These are phyloP conservation scores for Psilocybe tampanensis DNA, from an alignment of 768 basidiomycete genomes.

Conservation along the genomic window DNA sequence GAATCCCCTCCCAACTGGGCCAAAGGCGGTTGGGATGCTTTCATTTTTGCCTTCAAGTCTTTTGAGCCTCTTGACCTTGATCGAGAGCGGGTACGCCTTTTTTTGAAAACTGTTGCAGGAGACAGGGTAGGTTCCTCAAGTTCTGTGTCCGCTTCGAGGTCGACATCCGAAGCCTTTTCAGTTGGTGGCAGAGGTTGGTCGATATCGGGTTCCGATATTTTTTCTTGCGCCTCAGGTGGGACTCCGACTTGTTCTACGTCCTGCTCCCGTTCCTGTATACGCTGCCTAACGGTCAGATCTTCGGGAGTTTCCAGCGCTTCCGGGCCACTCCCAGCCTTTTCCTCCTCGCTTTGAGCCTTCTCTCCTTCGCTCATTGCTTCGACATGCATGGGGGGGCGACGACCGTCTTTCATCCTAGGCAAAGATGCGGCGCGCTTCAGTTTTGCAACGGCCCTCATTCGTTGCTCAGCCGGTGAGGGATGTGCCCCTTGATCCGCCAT, in stretches of 20 bases:
- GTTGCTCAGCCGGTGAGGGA: constrained; percentile 66
- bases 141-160: constrained; percentile 39
- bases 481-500: constrained; percentile 52
- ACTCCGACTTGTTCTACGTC: constrained; percentile 3
- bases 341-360: constrained; percentile 35
- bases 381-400: constrained; percentile 84
- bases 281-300: constrained; percentile 1
- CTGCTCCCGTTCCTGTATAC: not conserved
- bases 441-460: constrained; percentile 86
- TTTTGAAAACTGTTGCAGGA: constrained; percentile 52
- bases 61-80: constrained; percentile 76
- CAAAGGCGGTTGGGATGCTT: constrained; percentile 49
- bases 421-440: constrained; percentile 91
- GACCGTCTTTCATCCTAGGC: constrained; percentile 89
- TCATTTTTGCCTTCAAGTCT: constrained; percentile 67
- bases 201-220: constrained; percentile 20
- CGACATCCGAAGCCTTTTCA: constrained; percentile 26
- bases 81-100: constrained; percentile 77
- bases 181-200: constrained; percentile 15
- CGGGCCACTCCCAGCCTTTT: constrained; percentile 17
- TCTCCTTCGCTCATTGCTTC: constrained; percentile 86
- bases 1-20: constrained; percentile 61
- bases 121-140: constrained; percentile 42
- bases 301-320: constrained; percentile 7
- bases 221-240: constrained; percentile 17